These are phyloP conservation scores for Wickerhamomyces chaumierensis DNA, from an alignment of 805 yeast species.

Conservation along the genomic window DNA sequence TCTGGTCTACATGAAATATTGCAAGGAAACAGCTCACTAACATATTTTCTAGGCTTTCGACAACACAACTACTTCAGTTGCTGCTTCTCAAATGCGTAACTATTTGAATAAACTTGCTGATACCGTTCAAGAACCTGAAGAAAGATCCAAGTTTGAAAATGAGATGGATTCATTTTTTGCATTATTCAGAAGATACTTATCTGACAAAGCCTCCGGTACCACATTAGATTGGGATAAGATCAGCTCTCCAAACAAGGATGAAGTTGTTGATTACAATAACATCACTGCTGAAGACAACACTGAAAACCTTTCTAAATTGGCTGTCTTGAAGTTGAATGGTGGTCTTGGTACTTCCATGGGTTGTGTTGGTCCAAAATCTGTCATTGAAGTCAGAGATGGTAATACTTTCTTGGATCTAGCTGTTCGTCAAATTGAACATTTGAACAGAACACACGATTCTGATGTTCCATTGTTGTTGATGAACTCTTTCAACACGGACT, in stretches of 20 bases:
- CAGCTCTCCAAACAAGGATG: conserved; percentile 79
- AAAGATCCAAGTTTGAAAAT: conserved; percentile 56
- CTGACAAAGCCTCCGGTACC: conserved; percentile 79
- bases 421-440: conserved; percentile 93
- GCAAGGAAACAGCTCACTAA: too few species aligned
- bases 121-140: conserved; percentile 44
- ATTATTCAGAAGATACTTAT: conserved; percentile 81
- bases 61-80: conserved; percentile 86
- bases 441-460: conserved; percentile 80
- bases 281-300: conserved; percentile 31
- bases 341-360: conserved; percentile 99
- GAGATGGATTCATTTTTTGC: conserved; percentile 94
- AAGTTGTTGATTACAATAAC: conserved; percentile 69
- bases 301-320: conserved; percentile 60
- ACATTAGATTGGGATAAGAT: conserved; percentile 92
- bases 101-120: conserved; percentile 85
- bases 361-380: conserved; percentile 97
- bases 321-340: conserved; percentile 94
- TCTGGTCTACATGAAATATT: too few species aligned
- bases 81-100: conserved; percentile 97
- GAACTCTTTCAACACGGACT: conserved; percentile 98
- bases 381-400: conserved; percentile 97
- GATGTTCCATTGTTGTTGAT: conserved; percentile 93
- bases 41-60: conserved; percentile 64
- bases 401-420: conserved; percentile 92